Conservation (phyloP, 306 rosid species). For the Leucaena leucocephala region DNA sequence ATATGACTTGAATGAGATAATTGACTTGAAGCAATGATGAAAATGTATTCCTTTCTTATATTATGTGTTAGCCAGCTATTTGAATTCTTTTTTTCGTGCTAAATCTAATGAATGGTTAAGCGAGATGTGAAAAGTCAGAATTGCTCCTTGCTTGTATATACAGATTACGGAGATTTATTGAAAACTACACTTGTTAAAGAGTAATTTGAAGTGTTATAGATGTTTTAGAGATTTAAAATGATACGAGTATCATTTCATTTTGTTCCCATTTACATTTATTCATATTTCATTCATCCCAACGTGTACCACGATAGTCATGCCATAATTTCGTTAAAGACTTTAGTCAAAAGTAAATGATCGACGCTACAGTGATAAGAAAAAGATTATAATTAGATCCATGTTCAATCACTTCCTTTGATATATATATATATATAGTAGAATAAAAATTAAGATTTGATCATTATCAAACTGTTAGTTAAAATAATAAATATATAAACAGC, state of each 20-base stretch:
- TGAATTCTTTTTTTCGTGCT: background rate
- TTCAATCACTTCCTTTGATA: no score
- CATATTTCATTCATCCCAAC: background rate
- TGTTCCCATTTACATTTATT: background rate
- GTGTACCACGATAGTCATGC: background rate
- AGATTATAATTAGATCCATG: background rate
- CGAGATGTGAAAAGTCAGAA: no score
- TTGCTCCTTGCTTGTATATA: no score
- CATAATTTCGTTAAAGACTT: background rate
- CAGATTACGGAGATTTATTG: no score
- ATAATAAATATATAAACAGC: no score
- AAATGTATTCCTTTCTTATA: background rate
- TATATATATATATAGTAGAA: background rate
- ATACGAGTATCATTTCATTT: background rate
- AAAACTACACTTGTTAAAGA: no score
- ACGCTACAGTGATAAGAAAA: background rate
- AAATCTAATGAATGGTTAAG: background rate
- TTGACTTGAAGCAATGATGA: slow-evolving; percentile 1
- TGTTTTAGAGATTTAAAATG: background rate
- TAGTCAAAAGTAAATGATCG: background rate
- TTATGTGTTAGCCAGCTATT: background rate
- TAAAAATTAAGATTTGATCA: background rate
- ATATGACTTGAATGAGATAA: slow-evolving; percentile 1
- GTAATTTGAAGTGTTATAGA: no score
- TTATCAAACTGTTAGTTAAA: no score